Evolutionary conservation across 495 filamentous ascomycete genomes (phyloP).

Genomic region (Pseudevernia furfuracea): DNA sequence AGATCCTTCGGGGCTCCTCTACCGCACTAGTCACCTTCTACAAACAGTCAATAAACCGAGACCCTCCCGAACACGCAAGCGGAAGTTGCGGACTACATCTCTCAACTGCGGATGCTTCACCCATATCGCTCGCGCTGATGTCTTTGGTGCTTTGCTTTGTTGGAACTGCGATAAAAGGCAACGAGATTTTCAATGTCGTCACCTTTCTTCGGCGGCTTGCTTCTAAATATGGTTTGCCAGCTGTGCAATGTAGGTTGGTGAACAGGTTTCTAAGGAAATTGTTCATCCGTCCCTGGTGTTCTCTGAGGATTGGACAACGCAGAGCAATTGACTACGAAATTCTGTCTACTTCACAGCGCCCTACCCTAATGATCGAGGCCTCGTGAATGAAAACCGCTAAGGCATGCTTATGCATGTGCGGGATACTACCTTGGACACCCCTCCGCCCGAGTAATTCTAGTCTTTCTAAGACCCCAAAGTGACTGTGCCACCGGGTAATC

Average conservation of each 20-base stretch:
- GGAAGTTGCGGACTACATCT: constrained; percentile 1
- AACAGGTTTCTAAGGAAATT: background rate
- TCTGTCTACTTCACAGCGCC: background rate
- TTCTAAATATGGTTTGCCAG: background rate
- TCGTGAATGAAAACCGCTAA: constrained; percentile 8
- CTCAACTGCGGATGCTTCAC: background rate
- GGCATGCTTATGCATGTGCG: constrained; percentile 12
- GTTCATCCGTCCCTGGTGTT: background rate
- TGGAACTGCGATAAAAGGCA: background rate
- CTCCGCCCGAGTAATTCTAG: background rate
- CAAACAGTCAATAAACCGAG: constrained; percentile 11
- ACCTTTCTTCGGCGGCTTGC: background rate
- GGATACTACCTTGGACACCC: constrained; percentile 3
- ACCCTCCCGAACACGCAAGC: background rate
- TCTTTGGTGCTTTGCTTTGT: background rate
- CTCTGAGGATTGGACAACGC: background rate
- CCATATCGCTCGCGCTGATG: background rate
- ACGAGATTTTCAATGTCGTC: background rate
- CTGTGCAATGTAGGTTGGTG: background rate
- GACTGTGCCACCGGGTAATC: constrained; percentile 7
- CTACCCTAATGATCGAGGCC: constrained; percentile 3
- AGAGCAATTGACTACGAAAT: background rate
- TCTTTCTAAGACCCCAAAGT: constrained; percentile 5
- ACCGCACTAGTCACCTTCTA: constrained; percentile 13
- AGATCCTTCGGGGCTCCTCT: constrained; percentile 10